phyloP scores from a whole-genome alignment of 768 basidiomycete genomes.

The Hygrocybe coccinea region DNA sequence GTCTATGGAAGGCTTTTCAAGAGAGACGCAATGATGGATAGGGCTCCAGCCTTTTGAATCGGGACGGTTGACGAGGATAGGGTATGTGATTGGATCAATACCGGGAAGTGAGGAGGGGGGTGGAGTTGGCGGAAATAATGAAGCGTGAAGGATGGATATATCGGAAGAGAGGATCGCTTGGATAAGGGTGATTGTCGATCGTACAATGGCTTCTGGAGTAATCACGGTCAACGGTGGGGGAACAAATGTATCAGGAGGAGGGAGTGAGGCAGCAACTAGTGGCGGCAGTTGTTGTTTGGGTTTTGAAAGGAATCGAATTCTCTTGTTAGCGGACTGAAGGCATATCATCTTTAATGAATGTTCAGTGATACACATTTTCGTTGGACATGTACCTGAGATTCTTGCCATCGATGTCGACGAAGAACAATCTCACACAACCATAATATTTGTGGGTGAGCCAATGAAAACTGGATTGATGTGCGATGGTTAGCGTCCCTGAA shows the following conservation, averaged over 20 bases:
- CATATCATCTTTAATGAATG: slow-evolving; percentile 20
- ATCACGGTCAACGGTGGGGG: slow-evolving; percentile 39
- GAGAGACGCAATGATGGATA: slow-evolving; percentile 64
- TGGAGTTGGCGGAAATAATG: slow-evolving; percentile 49
- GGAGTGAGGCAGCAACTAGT: slow-evolving; percentile 37
- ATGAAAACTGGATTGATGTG: slow-evolving; percentile 65
- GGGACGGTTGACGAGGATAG: slow-evolving; percentile 61
- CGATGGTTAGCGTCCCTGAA: slow-evolving; percentile 67
- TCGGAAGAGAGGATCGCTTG: slow-evolving; percentile 49
- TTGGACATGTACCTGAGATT: slow-evolving; percentile 47
- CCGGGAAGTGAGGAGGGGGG: slow-evolving; percentile 37
- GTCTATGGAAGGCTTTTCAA: slow-evolving; percentile 50
- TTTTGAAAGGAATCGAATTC: slow-evolving; percentile 24
- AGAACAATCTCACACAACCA: slow-evolving; percentile 68
- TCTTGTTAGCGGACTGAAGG: slow-evolving; percentile 17
- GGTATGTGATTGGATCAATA: slow-evolving; percentile 43
- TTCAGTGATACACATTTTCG: slow-evolving; percentile 1
- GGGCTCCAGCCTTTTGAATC: slow-evolving; percentile 69
- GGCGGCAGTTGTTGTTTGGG: slow-evolving; percentile 36
- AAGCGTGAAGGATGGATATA: slow-evolving; percentile 45
- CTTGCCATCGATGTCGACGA: slow-evolving; percentile 55
- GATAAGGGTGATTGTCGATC: slow-evolving; percentile 49
- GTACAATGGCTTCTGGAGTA: slow-evolving; percentile 36
- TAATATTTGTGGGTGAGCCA: slow-evolving; percentile 56
- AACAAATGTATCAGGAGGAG: slow-evolving; percentile 34